Evolutionary conservation across 176 grass and related monocot genomes (phyloP), one percentile per base, ranked within the genome.

Genomic region (Coix lacrymajobi): DNA sequence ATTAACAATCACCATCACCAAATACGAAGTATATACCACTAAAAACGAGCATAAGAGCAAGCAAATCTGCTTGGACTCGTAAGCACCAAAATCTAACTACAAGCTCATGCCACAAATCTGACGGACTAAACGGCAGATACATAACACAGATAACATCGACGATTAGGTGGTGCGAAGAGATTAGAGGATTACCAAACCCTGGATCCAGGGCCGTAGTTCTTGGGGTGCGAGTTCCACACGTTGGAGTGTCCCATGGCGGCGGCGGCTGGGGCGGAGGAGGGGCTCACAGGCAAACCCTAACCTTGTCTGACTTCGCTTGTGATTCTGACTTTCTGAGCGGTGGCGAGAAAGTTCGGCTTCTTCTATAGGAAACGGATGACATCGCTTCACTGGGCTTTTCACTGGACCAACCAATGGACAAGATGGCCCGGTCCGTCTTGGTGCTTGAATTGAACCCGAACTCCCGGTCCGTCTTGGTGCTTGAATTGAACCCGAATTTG

Each of bases 191-290:
- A 88, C 93, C 90, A 95, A 83, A 87, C 79, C 79, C 87, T 87
- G 31, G 93, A 95, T 84, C 93, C 90, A 12, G 87, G 90, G 62
- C 93, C 90, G 82, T 92, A 95, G 70, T 67, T 92, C 85, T 95
- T 92, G 20, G 93, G 93, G 77, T 95, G 93, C 49, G 90, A 95
- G 78, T 92, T 95, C 93, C 93, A 95, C 17, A 95, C 90, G 84
- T 95, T 95, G 62, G 90, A 75, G 87, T 92, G 93, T 44, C 93
- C 93, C 90, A 92, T 92, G 75, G 77, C 40, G 71, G 63, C 77
- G 81, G 73, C 29, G 51, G 43, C 39, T 11, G 32, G 0, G 1
- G 63, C 12, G 26, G 6, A 41, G 56, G 44, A 46, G 16, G 16
- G 70, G 14, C 39, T 30, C 34, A 9, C 34, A 6, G 11, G 71